Evolutionary conservation across 306 rosid genomes (phyloP).

Genomic region (Ziziphus jujuba): DNA sequence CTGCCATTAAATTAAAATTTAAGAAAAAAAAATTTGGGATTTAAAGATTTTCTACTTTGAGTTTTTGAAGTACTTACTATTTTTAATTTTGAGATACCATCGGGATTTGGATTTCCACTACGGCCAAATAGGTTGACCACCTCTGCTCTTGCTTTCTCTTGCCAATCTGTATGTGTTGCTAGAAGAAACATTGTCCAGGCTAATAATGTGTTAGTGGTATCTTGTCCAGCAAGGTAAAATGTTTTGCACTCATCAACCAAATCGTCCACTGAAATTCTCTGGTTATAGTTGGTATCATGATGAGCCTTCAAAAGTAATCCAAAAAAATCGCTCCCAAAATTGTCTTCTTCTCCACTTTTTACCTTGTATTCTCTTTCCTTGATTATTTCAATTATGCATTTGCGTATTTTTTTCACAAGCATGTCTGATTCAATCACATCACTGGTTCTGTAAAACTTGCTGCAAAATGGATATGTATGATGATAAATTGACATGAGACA

Average conservation of each 20-base stretch:
- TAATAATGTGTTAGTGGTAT: conserved; percentile 20
- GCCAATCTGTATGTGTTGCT: conserved; percentile 27
- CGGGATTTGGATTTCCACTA: conserved; percentile 8
- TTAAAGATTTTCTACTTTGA: not conserved
- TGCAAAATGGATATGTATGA: not conserved
- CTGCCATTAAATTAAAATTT: not conserved
- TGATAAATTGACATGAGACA: no score
- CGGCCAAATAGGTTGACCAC: conserved; percentile 17
- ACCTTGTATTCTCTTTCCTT: conserved; percentile 19
- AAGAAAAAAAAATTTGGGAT: not conserved
- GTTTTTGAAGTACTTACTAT: conserved; percentile 14
- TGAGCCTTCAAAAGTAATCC: conserved; percentile 23
- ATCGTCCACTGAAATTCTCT: conserved; percentile 15
- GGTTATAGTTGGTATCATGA: conserved; percentile 10
- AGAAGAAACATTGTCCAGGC: conserved; percentile 30
- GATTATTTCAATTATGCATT: not conserved
- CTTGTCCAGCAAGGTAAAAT: conserved; percentile 25
- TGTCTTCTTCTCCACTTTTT: conserved; percentile 8
- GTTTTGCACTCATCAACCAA: conserved; percentile 32
- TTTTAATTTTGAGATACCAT: conserved; percentile 17
- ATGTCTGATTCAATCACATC: conserved; percentile 15
- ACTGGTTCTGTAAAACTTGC: not conserved
- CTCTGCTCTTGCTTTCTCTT: conserved; percentile 34
- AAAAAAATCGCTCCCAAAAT: conserved; percentile 30
- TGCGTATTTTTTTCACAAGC: conserved; percentile 9